phyloP scores from a whole-genome alignment of 2,329 filamentous ascomycete genomes.

The Arthrinium phaeospermum region DNA sequence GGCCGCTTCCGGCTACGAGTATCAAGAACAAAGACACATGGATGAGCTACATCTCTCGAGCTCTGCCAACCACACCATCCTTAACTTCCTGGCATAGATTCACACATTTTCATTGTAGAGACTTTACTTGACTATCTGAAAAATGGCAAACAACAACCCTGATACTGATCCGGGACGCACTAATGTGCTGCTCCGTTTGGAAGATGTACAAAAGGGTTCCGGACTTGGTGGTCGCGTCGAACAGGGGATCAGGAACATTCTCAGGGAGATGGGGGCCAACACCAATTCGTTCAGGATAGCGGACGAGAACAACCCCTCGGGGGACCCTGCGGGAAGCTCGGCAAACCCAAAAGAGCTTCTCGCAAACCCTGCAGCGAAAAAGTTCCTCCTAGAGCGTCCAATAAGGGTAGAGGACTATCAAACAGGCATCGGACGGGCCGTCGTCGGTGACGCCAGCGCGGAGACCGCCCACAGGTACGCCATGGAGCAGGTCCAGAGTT shows the following conservation, averaged over 20 bases:
- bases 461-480: neutral
- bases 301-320: neutral
- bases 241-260: neutral
- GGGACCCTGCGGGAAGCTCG: too few relatives aligned
- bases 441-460: neutral
- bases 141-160: neutral
- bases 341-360: neutral
- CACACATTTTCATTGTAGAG: neutral
- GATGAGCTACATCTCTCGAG: neutral
- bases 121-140: neutral
- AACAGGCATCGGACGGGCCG: neutral
- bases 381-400: neutral
- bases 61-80: neutral
- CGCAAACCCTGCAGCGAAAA: neutral
- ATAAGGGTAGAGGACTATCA: neutral
- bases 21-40: neutral
- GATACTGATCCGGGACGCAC: neutral
- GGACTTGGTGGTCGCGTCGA: neutral
- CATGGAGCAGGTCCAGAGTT: neutral
- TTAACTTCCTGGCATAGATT: neutral
- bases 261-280: neutral
- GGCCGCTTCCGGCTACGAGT: neutral
- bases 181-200: neutral
- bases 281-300: neutral
- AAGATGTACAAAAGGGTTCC: neutral